Conservation (phyloP, 2,329 filamentous ascomycete species). For the Furcasterigmium furcatum region DNA sequence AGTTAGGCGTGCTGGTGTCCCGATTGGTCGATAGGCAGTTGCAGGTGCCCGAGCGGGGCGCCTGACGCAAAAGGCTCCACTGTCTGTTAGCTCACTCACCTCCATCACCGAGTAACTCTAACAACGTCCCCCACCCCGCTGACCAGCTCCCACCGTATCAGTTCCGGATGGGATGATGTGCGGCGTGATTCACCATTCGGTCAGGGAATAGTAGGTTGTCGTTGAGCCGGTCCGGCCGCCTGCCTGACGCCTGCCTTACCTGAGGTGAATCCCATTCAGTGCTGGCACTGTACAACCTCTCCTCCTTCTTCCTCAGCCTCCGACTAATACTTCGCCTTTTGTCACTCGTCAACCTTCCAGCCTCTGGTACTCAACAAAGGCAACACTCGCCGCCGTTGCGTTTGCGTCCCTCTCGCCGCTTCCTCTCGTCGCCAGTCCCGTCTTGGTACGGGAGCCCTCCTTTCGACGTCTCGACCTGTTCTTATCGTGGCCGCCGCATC, state of each 20-base stretch:
- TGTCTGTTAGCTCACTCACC: background rate
- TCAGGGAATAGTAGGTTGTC: background rate
- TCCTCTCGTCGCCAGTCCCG: no score
- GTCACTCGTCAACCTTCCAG: background rate
- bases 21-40: background rate
- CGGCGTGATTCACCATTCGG: slow-evolving; percentile 3
- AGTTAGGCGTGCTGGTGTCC: background rate
- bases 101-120: background rate
- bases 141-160: background rate
- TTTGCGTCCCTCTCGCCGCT: no score
- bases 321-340: background rate
- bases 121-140: background rate
- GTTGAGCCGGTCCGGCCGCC: slow-evolving; percentile 1
- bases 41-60: background rate
- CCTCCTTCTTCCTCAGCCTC: background rate
- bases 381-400: background rate
- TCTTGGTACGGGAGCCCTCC: no score
- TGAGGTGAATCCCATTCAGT: background rate
- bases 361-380: no score
- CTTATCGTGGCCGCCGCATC: background rate
- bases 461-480: background rate
- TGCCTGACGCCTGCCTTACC: slow-evolving; percentile 1
- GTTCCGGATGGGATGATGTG: background rate
- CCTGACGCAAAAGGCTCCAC: background rate
- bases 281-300: slow-evolving; percentile 5